phyloP scores from a whole-genome alignment of 2,329 filamentous ascomycete genomes.

The Ilyonectria mors-panacis region DNA sequence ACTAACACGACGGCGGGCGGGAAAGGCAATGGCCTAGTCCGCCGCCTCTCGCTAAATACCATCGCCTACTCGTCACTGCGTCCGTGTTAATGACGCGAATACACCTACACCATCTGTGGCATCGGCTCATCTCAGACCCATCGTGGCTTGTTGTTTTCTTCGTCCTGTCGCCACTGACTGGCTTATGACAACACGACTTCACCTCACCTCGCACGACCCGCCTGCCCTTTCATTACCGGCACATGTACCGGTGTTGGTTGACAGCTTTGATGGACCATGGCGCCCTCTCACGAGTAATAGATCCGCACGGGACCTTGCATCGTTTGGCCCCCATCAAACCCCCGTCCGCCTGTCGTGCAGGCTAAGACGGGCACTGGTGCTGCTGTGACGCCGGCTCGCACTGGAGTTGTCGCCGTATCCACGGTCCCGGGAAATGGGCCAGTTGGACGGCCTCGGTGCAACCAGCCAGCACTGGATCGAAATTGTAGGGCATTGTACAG shows the following conservation, averaged over 20 bases:
- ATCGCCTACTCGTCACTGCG: background rate
- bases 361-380: constrained; percentile 6
- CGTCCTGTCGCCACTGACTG: background rate
- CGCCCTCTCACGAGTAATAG: constrained; percentile 10
- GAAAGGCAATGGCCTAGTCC: background rate
- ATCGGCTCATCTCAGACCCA: background rate
- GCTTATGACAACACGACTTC: constrained; percentile 9
- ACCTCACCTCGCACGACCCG: constrained; percentile 7
- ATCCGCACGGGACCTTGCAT: constrained; percentile 24
- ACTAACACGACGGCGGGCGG: background rate
- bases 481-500: background rate
- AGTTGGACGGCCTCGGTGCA: constrained; percentile 10
- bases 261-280: constrained; percentile 16
- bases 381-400: constrained; percentile 8
- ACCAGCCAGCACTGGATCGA: constrained; percentile 1
- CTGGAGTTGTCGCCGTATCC: constrained; percentile 25
- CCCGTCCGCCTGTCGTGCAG: constrained; percentile 1
- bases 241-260: background rate
- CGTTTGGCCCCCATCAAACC: background rate
- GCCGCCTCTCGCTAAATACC: background rate
- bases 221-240: constrained; percentile 9
- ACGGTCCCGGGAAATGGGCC: constrained; percentile 26
- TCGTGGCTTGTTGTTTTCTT: background rate
- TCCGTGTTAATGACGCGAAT: background rate
- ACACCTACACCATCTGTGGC: background rate